Base-by-base conservation (phyloP, 352 stramenopile genomes). In the Plasmopara viticola region DNA sequence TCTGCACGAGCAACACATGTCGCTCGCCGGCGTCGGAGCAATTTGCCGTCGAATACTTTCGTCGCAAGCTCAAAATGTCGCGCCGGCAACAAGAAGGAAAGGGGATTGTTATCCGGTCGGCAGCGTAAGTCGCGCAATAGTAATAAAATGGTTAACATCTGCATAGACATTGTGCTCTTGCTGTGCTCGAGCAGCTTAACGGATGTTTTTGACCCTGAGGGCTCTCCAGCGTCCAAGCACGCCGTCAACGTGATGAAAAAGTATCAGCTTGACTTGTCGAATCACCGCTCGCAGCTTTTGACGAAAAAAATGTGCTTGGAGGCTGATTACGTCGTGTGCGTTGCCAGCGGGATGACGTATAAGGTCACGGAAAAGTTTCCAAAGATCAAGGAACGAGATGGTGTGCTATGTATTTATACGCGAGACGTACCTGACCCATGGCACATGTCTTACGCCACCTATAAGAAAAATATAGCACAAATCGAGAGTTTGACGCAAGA, bases 1-100 rank as follows among this genome's bases (percentile, higher is more conserved):
- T 90, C 43, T 93, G 82, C 66, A 88, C 82, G 31, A 90, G 82
- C 65, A 93, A 93, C 64, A 90, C 79, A 48, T 90, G 79, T 54
- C 77, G 82, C 34, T 93, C 82, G 41, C 78, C 82, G 5, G 78
- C 88, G 43, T 75, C 79, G 0, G 79, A 93, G 66, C 56, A 76
- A 28, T 87, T 90, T 39, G 76, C 82, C 6, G 72, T 90, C 47
- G 77, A 93, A 48, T 93, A 82, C 75, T 78, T 93, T 44, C 73
- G 74, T 35, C 77, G 74, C 20, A 72, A 76, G 29, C 64, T 87
- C 15, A 72, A 74, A 46, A 77, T 90, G 61, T 70, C 78, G 42
- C 77, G 77, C 49, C 60, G 74, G 63, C 70, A 88, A 51, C 78
- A 87, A 49, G 77, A 90, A 49, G 64, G 68, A 35, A 85, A 79